Evolutionary conservation across 495 filamentous ascomycete species (phyloP).

Genomic region (Clavariopsis aquatica): DNA sequence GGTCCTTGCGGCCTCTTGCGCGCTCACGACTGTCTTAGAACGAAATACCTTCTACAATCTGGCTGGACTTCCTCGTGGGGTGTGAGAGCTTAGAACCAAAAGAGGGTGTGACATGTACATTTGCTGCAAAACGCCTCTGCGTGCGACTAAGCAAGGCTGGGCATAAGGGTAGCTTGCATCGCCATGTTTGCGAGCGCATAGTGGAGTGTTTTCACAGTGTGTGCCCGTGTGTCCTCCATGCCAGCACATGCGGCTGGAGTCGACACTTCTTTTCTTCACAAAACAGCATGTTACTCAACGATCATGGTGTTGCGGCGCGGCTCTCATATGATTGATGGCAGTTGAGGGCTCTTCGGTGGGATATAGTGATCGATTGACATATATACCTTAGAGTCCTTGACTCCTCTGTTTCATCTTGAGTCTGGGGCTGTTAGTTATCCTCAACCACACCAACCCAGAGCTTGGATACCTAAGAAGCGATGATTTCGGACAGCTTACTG

Average conservation of each 20-base stretch:
- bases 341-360: neutral
- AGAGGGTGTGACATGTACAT: constrained; percentile 41
- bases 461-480: constrained; percentile 58
- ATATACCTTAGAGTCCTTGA: constrained; percentile 43
- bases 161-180: no score
- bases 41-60: constrained; percentile 64
- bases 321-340: no score
- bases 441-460: neutral
- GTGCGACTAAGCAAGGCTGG: neutral
- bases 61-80: constrained; percentile 57
- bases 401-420: constrained; percentile 86
- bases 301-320: no score
- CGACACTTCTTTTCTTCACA: no score
- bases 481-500: constrained; percentile 83
- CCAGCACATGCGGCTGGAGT: no score
- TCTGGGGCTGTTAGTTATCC: constrained; percentile 26
- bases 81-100: constrained; percentile 53
- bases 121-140: neutral
- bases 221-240: no score
- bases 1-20: constrained; percentile 83
- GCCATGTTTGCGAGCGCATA: no score
- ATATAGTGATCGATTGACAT: neutral
- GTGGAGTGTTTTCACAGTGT: no score
- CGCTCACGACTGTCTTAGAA: constrained; percentile 99
- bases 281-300: no score